These are phyloP conservation scores for Leptographium galeiforme DNA, from an alignment of 2,329 filamentous ascomycete species.

Conservation along the genomic window DNA sequence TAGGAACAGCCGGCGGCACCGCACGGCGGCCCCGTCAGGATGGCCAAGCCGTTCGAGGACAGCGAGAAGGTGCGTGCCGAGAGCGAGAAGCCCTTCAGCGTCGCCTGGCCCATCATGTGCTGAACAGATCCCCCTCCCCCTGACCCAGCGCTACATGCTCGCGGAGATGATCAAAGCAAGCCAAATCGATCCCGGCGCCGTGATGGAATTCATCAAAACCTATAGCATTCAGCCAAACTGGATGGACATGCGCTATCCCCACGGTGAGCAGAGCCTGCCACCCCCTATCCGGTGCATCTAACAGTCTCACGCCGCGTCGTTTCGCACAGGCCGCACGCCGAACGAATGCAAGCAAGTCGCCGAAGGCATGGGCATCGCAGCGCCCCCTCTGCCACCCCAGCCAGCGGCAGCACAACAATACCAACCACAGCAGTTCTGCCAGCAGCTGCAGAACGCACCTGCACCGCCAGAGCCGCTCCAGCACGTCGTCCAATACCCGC, in stretches of 20 bases:
- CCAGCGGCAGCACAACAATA: constrained; percentile 3
- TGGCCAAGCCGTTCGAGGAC: constrained; percentile 34
- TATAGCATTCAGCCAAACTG: constrained; percentile 19
- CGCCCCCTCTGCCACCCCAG: constrained; percentile 9
- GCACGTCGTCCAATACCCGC: constrained; percentile 12
- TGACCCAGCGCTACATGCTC: constrained; percentile 39
- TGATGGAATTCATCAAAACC: constrained; percentile 33
- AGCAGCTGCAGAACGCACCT: neutral
- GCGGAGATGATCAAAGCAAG: constrained; percentile 46
- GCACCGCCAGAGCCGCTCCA: neutral
- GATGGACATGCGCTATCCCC: constrained; percentile 21
- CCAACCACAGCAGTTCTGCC: neutral
- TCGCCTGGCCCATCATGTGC: neutral
- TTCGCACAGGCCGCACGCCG: constrained; percentile 19
- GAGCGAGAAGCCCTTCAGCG: no score
- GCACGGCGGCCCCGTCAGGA: constrained; percentile 14
- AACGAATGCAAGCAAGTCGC: constrained; percentile 20
- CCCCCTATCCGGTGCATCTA: neutral
- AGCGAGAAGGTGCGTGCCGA: constrained; percentile 33
- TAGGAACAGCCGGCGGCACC: constrained; percentile 5
- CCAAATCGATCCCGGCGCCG: constrained; percentile 29
- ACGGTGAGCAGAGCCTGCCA: constrained; percentile 13
- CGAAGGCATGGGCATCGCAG: constrained; percentile 15
- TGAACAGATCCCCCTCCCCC: neutral
- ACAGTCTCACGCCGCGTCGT: constrained; percentile 5